Base-by-base conservation (phyloP, 495 filamentous ascomycete species). In the Xylaria sp. region DNA sequence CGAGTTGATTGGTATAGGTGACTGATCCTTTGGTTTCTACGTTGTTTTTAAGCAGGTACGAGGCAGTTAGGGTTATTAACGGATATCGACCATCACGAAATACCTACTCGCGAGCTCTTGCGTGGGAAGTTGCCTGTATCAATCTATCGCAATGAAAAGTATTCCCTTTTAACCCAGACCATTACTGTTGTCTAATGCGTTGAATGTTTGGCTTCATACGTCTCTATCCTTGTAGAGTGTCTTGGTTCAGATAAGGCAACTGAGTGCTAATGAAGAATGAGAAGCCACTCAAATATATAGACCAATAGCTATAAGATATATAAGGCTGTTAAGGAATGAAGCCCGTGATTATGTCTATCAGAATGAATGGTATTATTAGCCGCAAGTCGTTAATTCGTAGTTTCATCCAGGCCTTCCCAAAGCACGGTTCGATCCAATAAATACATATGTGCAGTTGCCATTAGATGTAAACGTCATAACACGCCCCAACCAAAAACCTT, bases 301-400 rank as follows among this genome's bases (percentile, higher is more conserved):
- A n/a, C 8, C 5, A 29, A 53, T 26, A 26, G 50, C 24, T 7
- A 26, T 31, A 55, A 55, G 6, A 50, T 50, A 24, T 50, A 15
- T 1, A 21, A 37, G 35, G 50, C 26, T 58, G 0, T 5, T 40
- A 66, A 24, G 43, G 15, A 21, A n/a, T 58, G 31, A 37, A 61
- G n/a, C 44, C 17, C 11, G 24, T 44, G 19, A 46, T 61, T 21
- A 26, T 61, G 24, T 63, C 59, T 69, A 48, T 62, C 33, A 44
- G 12, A 66, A 66, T 53, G 64, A 55, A 43, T n/a, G 48, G 35
- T 55, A 55, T 29, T 43, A 26, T 53, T 55, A 37, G n/a, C 44
- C 62, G 40, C 24, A 26, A 37, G 26, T 55, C 46, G 31, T 53
- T 24, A 55, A 40, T 37, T 67, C 64, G 64, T 67, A 41, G 41